Evolutionary conservation across 805 yeast species (phyloP), one percentile per base, ranked within the genome.

Genomic region (Spencermartinsiella europaea): DNA sequence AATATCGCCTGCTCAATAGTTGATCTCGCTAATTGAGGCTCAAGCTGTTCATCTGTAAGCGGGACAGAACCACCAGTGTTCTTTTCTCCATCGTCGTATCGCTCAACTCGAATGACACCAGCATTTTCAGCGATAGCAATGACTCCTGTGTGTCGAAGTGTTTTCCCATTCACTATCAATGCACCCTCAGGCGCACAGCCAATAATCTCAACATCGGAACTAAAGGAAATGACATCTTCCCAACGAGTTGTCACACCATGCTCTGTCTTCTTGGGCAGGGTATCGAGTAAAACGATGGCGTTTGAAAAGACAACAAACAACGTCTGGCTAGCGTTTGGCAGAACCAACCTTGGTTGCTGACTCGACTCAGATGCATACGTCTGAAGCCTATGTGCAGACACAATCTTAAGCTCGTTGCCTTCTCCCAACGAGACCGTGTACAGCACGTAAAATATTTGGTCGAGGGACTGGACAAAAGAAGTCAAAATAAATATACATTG

Each of bases 1-100:
- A 81, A 83, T 1, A 90, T 77, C 0, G 90, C 95, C 64, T 90
- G 97, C 54, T 84, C 93, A 19, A 91, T 77, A 55, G 82, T 90
- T 0, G 87, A 76, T 59, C 81, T 82, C 28, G 85, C 70, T 40
- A 80, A 43, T 22, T 59, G 54, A 12, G 55, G 46, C n/a, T 52
- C 51, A 7, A 54, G 58, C 47, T 8, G 64, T 56, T 19, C 36
- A 20, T 46, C 46, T 34, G 44, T 36, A 5, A 38, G 10, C 15
- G 33, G 42, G 16, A 27, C 17, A 5, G 22, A 20, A 7, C 15
- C 12, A 15, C 51, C n/a, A 1, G 50, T 33, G 15, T 51, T 51
- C 21, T 21, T 22, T 21, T 54, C 53, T 2, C 53, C 58, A 4
- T 60, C 65, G 1, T 59, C 51, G 43, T 69, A 69, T 27, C 80